Evolutionary conservation across 805 yeast genomes (phyloP), one percentile per base, ranked within the genome.

Genomic region (Ogataea nonfermentans): DNA sequence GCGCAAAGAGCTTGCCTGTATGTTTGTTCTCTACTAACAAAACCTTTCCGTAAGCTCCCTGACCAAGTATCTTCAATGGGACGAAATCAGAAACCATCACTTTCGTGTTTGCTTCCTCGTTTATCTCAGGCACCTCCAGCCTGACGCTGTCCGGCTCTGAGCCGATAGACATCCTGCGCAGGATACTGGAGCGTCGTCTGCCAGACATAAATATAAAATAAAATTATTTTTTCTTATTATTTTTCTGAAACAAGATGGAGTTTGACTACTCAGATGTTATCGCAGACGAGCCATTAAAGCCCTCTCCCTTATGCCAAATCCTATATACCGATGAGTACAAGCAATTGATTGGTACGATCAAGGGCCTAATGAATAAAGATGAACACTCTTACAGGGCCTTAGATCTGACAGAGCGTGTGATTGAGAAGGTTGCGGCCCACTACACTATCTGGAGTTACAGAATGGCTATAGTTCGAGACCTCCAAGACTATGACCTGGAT

Each of bases 1-100:
- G 91, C 0, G 96, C 96, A 65, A 77, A 88, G 6, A 87, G 63
- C 47, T 73, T 71, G 1, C 80, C 79, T 0, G 85, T 74, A 10
- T 64, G 47, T 32, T 57, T 65, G 55, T 85, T 86, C 28, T 78
- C 75, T 1, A 86, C 95, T 12, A 87, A 64, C 11, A 83, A 57
- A 3, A 87, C 96, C 57, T 84, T 86, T 3, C 96, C 95, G 51
- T 85, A 87, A 0, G 95, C 90, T 6, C 96, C 96, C 39, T 80
- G 75, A 0, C 96, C 96, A 7, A 87, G 65, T 0, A 85, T 88
- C 52, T 77, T 81, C 4, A 88, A 57, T 2, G 82, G 82, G 47
- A 70, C 77, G 53, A 87, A 87, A 55, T 87, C 93, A 4, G 46
- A 4, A 68, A 75, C 4, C 65, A 17, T 17, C 3, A 43, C 44